Evolutionary conservation across 805 yeast species (phyloP).

Genomic region (Suhomyces sp.): DNA sequence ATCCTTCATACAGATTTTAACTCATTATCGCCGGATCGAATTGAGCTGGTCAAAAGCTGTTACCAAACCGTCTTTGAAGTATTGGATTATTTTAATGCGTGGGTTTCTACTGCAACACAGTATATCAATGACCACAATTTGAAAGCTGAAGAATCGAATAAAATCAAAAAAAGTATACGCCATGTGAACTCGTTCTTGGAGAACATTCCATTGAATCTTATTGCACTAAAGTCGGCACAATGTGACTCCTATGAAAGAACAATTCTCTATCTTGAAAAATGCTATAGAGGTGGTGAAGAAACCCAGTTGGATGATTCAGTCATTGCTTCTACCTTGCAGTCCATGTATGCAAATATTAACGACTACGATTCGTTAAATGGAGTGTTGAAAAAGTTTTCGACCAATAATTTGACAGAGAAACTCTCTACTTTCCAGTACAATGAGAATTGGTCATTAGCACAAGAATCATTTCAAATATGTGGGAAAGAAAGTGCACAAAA

Average conservation of each 20-base stretch:
- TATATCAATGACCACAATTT: conserved; percentile 23
- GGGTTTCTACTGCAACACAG: conserved; percentile 52
- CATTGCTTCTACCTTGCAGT: conserved; percentile 56
- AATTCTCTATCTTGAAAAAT: conserved; percentile 78
- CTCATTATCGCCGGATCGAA: conserved; percentile 48
- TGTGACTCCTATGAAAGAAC: conserved; percentile 88
- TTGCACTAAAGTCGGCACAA: conserved; percentile 78
- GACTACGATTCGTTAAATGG: conserved; percentile 93
- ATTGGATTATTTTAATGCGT: conserved; percentile 79
- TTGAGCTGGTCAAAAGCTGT: conserved; percentile 61
- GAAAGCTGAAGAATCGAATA: conserved; percentile 16
- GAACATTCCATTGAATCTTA: conserved; percentile 60
- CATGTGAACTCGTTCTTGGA: conserved; percentile 49
- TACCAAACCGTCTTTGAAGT: conserved; percentile 75
- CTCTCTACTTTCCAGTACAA: conserved; percentile 79
- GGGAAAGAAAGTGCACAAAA: conserved; percentile 28
- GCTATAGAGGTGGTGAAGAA: conserved; percentile 45
- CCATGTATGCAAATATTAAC: conserved; percentile 81
- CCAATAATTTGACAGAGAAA: conserved; percentile 69
- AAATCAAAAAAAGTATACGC: conserved; percentile 26
- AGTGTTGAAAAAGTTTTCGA: conserved; percentile 68
- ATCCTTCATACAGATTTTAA: conserved; percentile 49
- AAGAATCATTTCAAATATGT: conserved; percentile 75
- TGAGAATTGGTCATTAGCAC: conserved; percentile 84
- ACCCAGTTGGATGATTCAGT: conserved; percentile 32